A percentile compares a stretch with the other conserved stretches of the same genome.
phyloP scores from a whole-genome alignment of 106 monocot genomes.

The Allium fistulosum region DNA sequence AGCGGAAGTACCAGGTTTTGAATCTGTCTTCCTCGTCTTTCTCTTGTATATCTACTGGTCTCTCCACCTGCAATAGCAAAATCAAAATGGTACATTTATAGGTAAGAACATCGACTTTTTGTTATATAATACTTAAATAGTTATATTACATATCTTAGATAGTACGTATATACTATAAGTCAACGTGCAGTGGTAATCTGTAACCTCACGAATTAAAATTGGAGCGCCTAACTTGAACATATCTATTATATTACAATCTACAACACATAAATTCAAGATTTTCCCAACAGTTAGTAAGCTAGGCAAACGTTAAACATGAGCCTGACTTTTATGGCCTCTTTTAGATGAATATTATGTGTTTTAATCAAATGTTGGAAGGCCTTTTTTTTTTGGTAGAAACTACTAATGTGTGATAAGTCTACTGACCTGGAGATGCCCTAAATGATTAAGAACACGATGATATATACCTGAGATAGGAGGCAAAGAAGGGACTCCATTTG shows the following conservation, averaged over 20 bases:
- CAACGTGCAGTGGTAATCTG: too few relatives aligned
- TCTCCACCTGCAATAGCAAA: constrained; percentile 36
- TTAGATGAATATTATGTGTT: neutral
- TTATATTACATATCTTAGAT: too few relatives aligned
- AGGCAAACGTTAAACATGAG: too few relatives aligned
- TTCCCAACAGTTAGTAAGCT: too few relatives aligned
- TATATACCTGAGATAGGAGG: constrained; percentile 36
- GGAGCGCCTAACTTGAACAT: too few relatives aligned
- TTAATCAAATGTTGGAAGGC: neutral
- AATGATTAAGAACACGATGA: neutral
- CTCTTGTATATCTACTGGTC: constrained; percentile 19
- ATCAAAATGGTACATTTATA: neutral
- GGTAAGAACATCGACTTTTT: neutral
- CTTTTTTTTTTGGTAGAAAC: neutral
- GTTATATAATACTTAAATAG: too few relatives aligned
- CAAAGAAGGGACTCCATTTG: constrained; percentile 49
- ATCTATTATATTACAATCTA: too few relatives aligned
- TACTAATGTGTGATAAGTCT: neutral
- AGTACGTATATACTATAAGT: too few relatives aligned
- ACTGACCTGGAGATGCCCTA: neutral
- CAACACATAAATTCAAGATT: too few relatives aligned
- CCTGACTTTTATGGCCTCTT: too few relatives aligned
- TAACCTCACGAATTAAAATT: too few relatives aligned
- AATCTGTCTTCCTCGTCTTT: constrained; percentile 30
- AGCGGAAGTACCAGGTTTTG: constrained; percentile 44